These are phyloP conservation scores for Ceraceosorus guamensis DNA, from an alignment of 1,284 basidiomycete genomes.

Conservation along the genomic window DNA sequence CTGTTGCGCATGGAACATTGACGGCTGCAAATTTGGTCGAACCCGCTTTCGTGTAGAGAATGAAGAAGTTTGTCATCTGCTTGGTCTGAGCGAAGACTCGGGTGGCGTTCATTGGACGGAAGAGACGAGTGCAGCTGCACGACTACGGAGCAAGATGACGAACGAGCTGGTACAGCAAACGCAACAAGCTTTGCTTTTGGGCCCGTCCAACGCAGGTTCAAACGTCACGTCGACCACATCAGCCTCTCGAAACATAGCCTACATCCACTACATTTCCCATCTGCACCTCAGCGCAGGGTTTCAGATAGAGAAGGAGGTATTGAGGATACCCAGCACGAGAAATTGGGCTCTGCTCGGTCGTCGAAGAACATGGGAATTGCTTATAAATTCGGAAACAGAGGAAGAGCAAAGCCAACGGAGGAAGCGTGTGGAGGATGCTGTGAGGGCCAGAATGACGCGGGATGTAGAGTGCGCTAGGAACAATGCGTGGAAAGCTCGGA, in stretches of 20 bases:
- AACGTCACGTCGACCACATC: background rate
- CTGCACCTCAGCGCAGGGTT: conserved; percentile 63
- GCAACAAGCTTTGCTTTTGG: conserved; percentile 7
- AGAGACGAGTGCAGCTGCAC: background rate
- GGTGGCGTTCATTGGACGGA: conserved; percentile 15
- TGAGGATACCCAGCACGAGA: conserved; percentile 83
- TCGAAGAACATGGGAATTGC: conserved; percentile 46
- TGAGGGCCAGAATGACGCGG: background rate
- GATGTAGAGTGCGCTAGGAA: background rate
- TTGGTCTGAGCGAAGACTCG: conserved; percentile 55
- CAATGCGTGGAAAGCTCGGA: background rate
- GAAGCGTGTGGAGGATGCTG: background rate
- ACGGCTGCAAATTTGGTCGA: conserved; percentile 38
- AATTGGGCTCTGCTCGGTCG: conserved; percentile 83
- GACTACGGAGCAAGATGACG: background rate
- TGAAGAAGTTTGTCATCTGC: conserved; percentile 52
- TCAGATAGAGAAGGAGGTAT: conserved; percentile 72
- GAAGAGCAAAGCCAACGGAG: background rate
- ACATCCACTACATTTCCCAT: conserved; percentile 44
- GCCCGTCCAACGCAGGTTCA: background rate
- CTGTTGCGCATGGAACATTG: conserved; percentile 62
- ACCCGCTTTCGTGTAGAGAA: conserved; percentile 51
- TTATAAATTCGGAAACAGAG: background rate
- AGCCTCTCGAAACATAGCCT: conserved; percentile 52
- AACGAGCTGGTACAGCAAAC: background rate